Evolutionary conservation across 169 alveolate species (phyloP), one percentile per base, ranked within the genome.

Genomic region (Amoebophrya sp.): DNA sequence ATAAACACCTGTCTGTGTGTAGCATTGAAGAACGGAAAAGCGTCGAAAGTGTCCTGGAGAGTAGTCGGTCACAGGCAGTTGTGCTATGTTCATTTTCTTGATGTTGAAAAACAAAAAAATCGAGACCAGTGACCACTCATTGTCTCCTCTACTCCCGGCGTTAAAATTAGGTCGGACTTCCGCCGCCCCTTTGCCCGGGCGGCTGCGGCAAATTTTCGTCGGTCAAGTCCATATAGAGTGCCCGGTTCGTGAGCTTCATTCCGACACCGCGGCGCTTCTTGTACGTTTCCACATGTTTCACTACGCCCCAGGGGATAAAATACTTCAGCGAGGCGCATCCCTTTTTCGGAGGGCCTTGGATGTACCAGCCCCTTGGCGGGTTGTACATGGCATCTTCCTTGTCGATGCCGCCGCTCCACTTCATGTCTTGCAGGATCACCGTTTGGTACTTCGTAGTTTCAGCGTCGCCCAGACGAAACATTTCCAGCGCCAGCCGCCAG

Each of bases 361-460:
- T 66, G 83, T 66, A 66, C 83, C 83, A 66, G 35, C 83, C 83
- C 35, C 83, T 7, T 25, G 83, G 83, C 35, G 83, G 83, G 35
- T 66, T 66, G 83, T 66, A 66, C 83, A 66, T 66, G 29, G 83
- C 83, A 25, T 66, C 83, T 25, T 66, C 83, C 35, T n/a, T 18
- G 83, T 66, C 83, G 83, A 25, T 18, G 35, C 83, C 83, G 7
- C 83, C 83, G 35, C 39, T 25, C 83, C 83, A 66, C 83, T 66
- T 66, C 83, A 66, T 66, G 83, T 66, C 83, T 25, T 66, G 83
- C 83, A 66, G 35, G 18, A 66, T 66, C 2, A 66, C 83, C 83
- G 83, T 66, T 25, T 66, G 83, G 35, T 66, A 66, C 39, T 18
- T n/a, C 10, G 83, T 66, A 3, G 83, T 66, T n/a, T 66, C 83